Evolutionary conservation across 176 grass and related monocot genomes (phyloP).

Genomic region (Sorghum bicolor): Sorghum_bicolor_NCBIv3 NC_012873.2:58466501-58467000

Average conservation of each 20-base stretch:
- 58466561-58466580: conserved; percentile 2
- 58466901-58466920: conserved; percentile 33
- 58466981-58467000: conserved; percentile 24
- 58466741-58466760: conserved; percentile 22
- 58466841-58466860: conserved; percentile 54
- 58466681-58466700: conserved; percentile 17
- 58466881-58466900: conserved; percentile 31
- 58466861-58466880: conserved; percentile 50
- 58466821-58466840: conserved; percentile 58
- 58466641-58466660: not conserved
- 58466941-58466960: conserved; percentile 36
- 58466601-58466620: conserved; percentile 8
- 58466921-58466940: conserved; percentile 35
- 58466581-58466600: conserved; percentile 37
- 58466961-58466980: conserved; percentile 43
- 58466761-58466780: conserved; percentile 32
- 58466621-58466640: conserved; percentile 24
- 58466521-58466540: not conserved
- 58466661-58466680: conserved; percentile 24
- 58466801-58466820: conserved; percentile 51
- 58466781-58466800: conserved; percentile 51
- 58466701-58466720: conserved; percentile 44
- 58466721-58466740: conserved; percentile 17
- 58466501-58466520: not conserved
- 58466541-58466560: not conserved